Conservation (phyloP, 1,284 basidiomycete species). For the Phellopilus nigrolimitatus region DNA sequence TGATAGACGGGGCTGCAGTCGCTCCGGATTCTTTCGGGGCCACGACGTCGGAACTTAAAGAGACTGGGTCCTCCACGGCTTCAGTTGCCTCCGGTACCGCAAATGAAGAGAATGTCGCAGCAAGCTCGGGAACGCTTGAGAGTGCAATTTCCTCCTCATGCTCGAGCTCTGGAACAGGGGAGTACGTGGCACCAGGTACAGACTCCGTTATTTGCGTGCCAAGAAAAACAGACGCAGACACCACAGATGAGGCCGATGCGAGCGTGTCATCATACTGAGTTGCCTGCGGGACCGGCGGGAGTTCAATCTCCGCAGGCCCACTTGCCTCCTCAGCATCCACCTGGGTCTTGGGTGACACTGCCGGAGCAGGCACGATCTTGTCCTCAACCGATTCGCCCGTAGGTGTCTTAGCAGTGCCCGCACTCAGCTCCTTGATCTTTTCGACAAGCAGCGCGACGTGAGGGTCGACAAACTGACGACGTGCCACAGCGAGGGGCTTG, state of each 20-base stretch:
- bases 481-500: conserved; percentile 34
- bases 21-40: background rate
- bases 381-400: conserved; percentile 2
- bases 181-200: conserved; percentile 19
- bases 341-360: background rate
- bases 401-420: conserved; percentile 27
- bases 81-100: background rate
- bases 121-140: too few relatives aligned
- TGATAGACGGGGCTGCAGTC: background rate
- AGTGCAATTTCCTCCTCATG: background rate
- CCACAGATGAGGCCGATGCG: conserved; percentile 18
- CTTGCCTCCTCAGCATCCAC: conserved; percentile 1
- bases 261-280: background rate
- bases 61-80: background rate
- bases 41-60: background rate
- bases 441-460: conserved; percentile 66
- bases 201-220: conserved; percentile 9
- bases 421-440: conserved; percentile 56
- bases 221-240: conserved; percentile 1
- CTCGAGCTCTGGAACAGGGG: conserved; percentile 6
- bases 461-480: conserved; percentile 63
- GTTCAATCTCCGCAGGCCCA: conserved; percentile 7
- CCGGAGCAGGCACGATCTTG: conserved; percentile 15
- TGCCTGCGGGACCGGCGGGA: conserved; percentile 10
- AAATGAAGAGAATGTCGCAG: too few relatives aligned